Evolutionary conservation across 257 asterid species (phyloP), one percentile per base, ranked within the genome.

Genomic region (Gentiana dahurica): DNA sequence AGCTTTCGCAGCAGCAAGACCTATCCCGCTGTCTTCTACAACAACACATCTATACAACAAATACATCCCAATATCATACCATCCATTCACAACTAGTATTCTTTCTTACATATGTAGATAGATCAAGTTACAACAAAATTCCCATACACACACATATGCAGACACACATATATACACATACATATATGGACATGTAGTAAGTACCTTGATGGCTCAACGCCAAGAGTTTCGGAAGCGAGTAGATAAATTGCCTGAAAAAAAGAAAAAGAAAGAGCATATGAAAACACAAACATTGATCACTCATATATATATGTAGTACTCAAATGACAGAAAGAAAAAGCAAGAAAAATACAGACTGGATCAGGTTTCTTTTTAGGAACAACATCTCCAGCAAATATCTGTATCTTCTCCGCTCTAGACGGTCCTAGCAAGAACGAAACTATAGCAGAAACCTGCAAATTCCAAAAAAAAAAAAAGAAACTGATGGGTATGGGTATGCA

Each of bases 291-390:
- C 4, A 39, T 4, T 39, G 45, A 5, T 1, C 1, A 39, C 45
- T 39, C 2, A 39, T 5, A 5, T 8, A 39, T 39, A 39, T 4
- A 39, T n/a, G n/a, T n/a, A n/a, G n/a, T n/a, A n/a, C n/a, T n/a
- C n/a, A n/a, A n/a, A n/a, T 4, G 0, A 8, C 45, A 4, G 8
- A 39, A 39, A 39, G 45, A 8, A 39, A 43, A 8, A 36, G 51
- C 44, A 6, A 38, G 12, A 38, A 50, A 68, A 75, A 56, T 54
- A 65, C 67, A 75, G 80, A 90, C 98, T 6, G 98, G 98, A 73
- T 90, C 98, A 32, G 98, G 98, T 69, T 90, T 90, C 82, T 90
- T 90, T 8, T 87, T 86, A 54, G 96, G 95, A 73, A 90, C 98
- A 69, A 87, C 96, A 73, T 90, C 96, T 52, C 98, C 96, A 10